phyloP scores from a whole-genome alignment of 225 moss, liverwort and hornwort species.

The Pseudoscleropodium purum region DNA sequence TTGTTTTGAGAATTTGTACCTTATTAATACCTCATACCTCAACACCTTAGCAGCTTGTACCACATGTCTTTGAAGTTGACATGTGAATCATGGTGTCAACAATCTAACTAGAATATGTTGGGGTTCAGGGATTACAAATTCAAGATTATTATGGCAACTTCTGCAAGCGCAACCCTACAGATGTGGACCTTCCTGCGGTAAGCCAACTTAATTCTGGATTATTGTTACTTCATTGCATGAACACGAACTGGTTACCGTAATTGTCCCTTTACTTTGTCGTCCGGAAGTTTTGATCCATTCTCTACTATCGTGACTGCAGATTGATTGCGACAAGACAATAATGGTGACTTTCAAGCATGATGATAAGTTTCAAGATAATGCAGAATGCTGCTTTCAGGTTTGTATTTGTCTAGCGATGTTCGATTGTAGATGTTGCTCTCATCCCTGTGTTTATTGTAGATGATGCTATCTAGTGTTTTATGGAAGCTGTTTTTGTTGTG shows the following conservation, averaged over 20 bases:
- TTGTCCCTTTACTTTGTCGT: neutral
- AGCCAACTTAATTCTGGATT: neutral
- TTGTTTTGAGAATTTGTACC: neutral
- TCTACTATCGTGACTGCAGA: constrained; percentile 30
- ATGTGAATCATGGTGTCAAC: neutral
- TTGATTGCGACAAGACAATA: constrained; percentile 95
- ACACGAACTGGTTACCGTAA: neutral
- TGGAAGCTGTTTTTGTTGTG: neutral
- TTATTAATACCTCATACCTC: neutral
- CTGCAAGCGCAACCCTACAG: constrained; percentile 94
- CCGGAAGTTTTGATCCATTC: neutral
- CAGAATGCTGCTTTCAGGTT: constrained; percentile 99
- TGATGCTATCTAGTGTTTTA: neutral
- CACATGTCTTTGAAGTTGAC: neutral
- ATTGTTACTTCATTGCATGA: neutral
- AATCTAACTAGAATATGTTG: neutral
- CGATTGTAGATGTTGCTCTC: neutral
- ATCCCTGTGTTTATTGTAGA: neutral
- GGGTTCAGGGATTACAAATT: constrained; percentile 81
- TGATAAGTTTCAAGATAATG: constrained; percentile 92
- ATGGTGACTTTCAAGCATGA: constrained; percentile 99
- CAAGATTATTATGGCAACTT: constrained; percentile 93
- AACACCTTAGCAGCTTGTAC: neutral
- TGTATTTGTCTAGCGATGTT: neutral
- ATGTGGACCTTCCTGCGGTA: constrained; percentile 95